Base-by-base conservation (phyloP, 2,329 filamentous ascomycete species). In the Sporothrix humicola region DNA sequence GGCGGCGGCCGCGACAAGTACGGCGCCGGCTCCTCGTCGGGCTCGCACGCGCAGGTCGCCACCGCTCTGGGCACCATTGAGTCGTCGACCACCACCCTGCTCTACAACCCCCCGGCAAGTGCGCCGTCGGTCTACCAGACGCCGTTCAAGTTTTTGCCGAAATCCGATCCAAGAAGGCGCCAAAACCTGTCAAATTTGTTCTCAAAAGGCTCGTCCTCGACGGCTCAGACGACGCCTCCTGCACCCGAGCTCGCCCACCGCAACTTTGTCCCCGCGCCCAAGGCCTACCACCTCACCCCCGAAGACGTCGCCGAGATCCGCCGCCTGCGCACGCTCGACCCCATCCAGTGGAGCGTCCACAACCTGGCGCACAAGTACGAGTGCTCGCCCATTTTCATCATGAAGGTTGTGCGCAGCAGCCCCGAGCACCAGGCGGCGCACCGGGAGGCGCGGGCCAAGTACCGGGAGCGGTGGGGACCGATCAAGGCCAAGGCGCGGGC, bases 111-210 rank as follows among this genome's bases (percentile, higher is more conserved):
- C 58, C 85, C 85, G 58, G 81, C 84, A 46, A 82, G 84, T 61
- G 82, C 82, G 48, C 81, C 84, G 13, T 82, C 87, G n/a, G 88
- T 90, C 73, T 85, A 85, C 78, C 87, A 91, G 82, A 91, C 89
- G n/a, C 89, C 89, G 73, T 87, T 90, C 82, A 87, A 89, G 79
- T 91, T 91, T 82, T 86, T 91, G 44, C 89, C 89, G 72, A 85
- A 83, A 69, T 81, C 79, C 76, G 88, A 90, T 78, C 86, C 87
- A 17, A 85, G 87, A 42, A 81, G 82, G 71, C 84, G n/a, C n/a
- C n/a, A 84, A 65, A 84, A 86, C 79, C 81, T 87, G 56, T 81
- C 82, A 17, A 79, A 83, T 56, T 83, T 88, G 48, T 81, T 86
- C 73, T 80, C 80, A 74, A 10, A 13, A 72, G 77, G 42, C 79